Evolutionary conservation across 2,329 filamentous ascomycete genomes (phyloP), one percentile per base, ranked within the genome.

Genomic region (Aspergillus glaucus): DNA sequence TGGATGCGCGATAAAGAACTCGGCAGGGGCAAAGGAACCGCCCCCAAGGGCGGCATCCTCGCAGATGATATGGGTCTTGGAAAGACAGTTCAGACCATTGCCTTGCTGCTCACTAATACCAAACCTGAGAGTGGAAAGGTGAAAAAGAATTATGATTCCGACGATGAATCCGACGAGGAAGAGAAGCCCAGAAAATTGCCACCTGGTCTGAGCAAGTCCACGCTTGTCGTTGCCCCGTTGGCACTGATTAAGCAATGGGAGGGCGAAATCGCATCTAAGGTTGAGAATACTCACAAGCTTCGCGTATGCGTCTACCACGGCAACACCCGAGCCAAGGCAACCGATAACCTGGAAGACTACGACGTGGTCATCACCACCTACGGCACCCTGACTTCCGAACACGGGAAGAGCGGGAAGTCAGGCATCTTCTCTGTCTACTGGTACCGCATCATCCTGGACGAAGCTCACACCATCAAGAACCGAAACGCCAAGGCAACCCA

Each of bases 401-500:
- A 93, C 64, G 85, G 82, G 37, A 80, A 80, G 43, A 76, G 74
- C 6, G 76, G 82, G 8, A 86, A 91, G 62, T 81, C 84, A 45
- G 92, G 91, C 9, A 92, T 91, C 61, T 96, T 96, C 63, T 90
- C 88, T 9, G 75, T 96, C 5, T 84, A 92, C 61, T 98, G 93
- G 93, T 97, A 93, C 73, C 86, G 93, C 45, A 81, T 96, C 52
- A 92, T 98, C 55, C 79, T 98, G 2, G 93, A 98, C 55, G 93
- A 98, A 73, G 93, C 93, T 1, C 93, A 98, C 67, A 95, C 88
- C 1, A 96, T 98, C 79, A 98, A 98, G 74, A 98, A 98, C 64
- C 85, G 92, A 54, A 95, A 94, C 57, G 90, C 93, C 19, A 98
- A 98, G 71, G 85, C 88, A 37, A 95, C 92, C 1, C 90, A 95